phyloP scores from a whole-genome alignment of 352 stramenopile species.

The Pythium aphanidermatum region DNA sequence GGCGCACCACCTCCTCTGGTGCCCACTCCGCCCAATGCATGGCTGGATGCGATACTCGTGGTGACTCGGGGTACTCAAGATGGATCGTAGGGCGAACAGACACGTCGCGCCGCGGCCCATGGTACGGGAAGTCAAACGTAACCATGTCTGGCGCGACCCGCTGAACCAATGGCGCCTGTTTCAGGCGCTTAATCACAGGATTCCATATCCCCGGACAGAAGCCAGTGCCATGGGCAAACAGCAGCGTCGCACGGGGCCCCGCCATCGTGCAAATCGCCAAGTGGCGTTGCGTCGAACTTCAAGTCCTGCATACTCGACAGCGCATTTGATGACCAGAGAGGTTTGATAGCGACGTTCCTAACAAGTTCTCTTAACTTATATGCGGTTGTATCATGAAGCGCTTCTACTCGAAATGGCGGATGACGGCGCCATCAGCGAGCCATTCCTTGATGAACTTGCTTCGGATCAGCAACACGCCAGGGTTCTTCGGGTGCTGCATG shows the following conservation, averaged over 20 bases:
- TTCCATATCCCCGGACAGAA: slow-evolving; percentile 48
- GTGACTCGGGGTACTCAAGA: neutral
- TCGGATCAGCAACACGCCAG: slow-evolving; percentile 47
- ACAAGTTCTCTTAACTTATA: no score
- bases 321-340: no score
- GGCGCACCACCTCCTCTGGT: neutral
- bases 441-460: slow-evolving; percentile 47
- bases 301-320: no score
- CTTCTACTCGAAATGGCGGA: slow-evolving; percentile 12
- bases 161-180: slow-evolving; percentile 26
- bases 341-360: neutral
- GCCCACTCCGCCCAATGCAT: slow-evolving; percentile 4
- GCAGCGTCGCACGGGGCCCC: slow-evolving; percentile 33
- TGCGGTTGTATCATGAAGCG: neutral
- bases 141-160: slow-evolving; percentile 23
- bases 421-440: slow-evolving; percentile 22
- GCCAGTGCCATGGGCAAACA: slow-evolving; percentile 40
- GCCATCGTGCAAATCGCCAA: no score
- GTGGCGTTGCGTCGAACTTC: no score
- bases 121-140: slow-evolving; percentile 38
- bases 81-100: no score
- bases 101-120: slow-evolving; percentile 28
- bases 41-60: slow-evolving; percentile 11
- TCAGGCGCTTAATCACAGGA: slow-evolving; percentile 33
- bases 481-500: slow-evolving; percentile 46